These are phyloP conservation scores for Epichloe sibirici DNA, from an alignment of 2,329 filamentous ascomycete genomes.

Conservation along the genomic window DNA sequence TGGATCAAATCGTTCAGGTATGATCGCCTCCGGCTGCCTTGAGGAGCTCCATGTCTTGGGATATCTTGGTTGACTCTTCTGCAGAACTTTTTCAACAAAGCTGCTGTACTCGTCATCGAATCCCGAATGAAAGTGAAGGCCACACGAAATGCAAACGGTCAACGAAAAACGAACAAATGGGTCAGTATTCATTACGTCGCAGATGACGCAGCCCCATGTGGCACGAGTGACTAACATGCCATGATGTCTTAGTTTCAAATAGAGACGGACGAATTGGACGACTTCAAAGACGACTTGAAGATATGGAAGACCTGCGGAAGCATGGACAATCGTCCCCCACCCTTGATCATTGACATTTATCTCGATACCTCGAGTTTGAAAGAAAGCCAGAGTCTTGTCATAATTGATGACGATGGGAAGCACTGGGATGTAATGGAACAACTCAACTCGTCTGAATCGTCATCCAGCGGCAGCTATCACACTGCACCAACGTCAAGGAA, in stretches of 20 bases:
- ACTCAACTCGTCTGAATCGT: constrained; percentile 51
- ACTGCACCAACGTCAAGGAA: constrained; percentile 31
- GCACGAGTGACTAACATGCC: not conserved
- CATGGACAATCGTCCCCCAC: constrained; percentile 63
- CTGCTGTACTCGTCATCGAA: constrained; percentile 70
- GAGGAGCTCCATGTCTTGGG: not conserved
- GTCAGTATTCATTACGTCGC: constrained; percentile 36
- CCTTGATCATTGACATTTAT: constrained; percentile 83
- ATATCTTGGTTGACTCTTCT: not conserved
- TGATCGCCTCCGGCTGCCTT: constrained; percentile 2
- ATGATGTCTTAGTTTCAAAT: constrained; percentile 65
- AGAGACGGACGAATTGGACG: constrained; percentile 83
- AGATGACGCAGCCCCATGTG: not conserved
- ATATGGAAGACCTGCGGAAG: constrained; percentile 74
- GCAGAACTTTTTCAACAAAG: constrained; percentile 86
- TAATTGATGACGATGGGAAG: constrained; percentile 80
- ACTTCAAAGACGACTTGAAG: constrained; percentile 68
- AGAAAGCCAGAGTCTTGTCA: constrained; percentile 74
- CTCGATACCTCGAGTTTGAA: constrained; percentile 69
- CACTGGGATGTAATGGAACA: constrained; percentile 86
- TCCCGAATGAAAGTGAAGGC: constrained; percentile 61
- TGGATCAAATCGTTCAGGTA: constrained; percentile 91
- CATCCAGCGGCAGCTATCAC: constrained; percentile 31
- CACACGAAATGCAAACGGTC: constrained; percentile 27
- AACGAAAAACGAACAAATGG: constrained; percentile 70